Evolutionary conservation across 192 early-diverging fungal species (phyloP).

Genomic region (Coemansia sp.): DNA sequence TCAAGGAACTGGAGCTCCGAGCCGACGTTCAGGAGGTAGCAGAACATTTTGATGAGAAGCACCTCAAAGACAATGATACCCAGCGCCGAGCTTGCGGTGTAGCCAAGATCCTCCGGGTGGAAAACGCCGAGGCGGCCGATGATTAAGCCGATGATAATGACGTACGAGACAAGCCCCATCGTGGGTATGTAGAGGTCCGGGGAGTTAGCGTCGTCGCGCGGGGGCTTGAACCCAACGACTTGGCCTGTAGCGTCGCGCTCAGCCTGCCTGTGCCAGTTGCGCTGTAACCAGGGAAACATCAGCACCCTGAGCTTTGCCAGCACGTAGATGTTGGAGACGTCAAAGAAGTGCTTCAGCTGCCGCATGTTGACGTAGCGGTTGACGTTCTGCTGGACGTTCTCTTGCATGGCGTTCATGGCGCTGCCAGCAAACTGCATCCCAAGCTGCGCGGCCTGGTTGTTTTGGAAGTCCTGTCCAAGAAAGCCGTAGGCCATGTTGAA

Average conservation of each 20-base stretch:
- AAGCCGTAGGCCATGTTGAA: constrained; percentile 27
- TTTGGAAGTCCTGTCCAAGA: constrained; percentile 18
- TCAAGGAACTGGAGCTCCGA: constrained; percentile 83
- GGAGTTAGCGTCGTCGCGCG: constrained; percentile 90
- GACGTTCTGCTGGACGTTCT: constrained; percentile 89
- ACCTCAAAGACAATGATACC: constrained; percentile 80
- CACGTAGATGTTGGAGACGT: constrained; percentile 94
- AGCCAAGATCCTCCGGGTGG: constrained; percentile 80
- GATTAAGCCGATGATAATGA: constrained; percentile 71
- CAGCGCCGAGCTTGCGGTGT: constrained; percentile 80
- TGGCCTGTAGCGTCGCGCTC: constrained; percentile 76
- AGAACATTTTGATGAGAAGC: constrained; percentile 76
- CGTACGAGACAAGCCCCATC: constrained; percentile 92
- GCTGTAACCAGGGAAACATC: constrained; percentile 88
- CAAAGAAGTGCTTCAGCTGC: constrained; percentile 91
- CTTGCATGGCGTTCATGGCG: constrained; percentile 79
- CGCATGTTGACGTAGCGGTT: constrained; percentile 79
- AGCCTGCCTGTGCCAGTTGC: constrained; percentile 76
- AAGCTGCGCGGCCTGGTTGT: constrained; percentile 80
- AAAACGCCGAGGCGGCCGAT: constrained; percentile 70
- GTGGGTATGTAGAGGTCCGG: constrained; percentile 97
- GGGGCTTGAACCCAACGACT: constrained; percentile 73
- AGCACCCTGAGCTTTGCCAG: constrained; percentile 81
- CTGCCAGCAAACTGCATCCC: constrained; percentile 91
- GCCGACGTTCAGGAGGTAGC: constrained; percentile 83